Evolutionary conservation across 176 grass and related monocot genomes (phyloP), one percentile per base, ranked within the genome.

Genomic region (Coix lacrymajobi): DNA sequence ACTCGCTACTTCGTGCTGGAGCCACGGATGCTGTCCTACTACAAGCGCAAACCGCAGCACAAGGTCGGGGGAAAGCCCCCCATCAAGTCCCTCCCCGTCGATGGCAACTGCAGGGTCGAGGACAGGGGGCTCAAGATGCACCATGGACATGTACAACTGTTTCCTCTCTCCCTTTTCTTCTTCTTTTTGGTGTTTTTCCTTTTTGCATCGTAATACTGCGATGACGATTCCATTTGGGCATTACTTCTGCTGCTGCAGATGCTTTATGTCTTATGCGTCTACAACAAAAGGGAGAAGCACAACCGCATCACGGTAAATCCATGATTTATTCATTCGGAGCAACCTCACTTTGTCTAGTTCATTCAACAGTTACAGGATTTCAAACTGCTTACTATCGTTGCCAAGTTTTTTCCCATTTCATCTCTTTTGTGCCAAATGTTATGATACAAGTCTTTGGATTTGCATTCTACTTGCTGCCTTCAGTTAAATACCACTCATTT

Each of bases 261-360:
- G 91, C 90, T 98, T 63, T 98, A 98, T 14, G 92, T 93, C 26
- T 78, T 98, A 38, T 93, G 92, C 41, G 85, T 98, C 85, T 95
- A 98, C 92, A 95, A 95, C 91, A 98, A 93, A 85, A 91, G 93
- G 78, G 95, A 95, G 87, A 98, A 98, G 91, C 52, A 91, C 80
- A 91, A 98, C 46, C 88, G 88, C 40, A 92, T 98, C 41, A 87
- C 75, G 84, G 96, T 98, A 83, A 75, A 22, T 66, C 24, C n/a
- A 30, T 29, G 37, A 52, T 68, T 20, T 52, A 51, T 63, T 66
- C 3, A 26, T 40, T 38, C 1, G 9, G 49, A 40, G 45, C 3
- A 85, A 61, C 4, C 80, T 69, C 49, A 30, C 40, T 45, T 41
- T 71, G 69, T 30, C 57, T 66, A 69, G 29, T 71, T 13, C 25